Evolutionary conservation across 2,329 filamentous ascomycete genomes (phyloP), one percentile per base, ranked within the genome.

Genomic region (Arthrobotrys entomopaga): DNA sequence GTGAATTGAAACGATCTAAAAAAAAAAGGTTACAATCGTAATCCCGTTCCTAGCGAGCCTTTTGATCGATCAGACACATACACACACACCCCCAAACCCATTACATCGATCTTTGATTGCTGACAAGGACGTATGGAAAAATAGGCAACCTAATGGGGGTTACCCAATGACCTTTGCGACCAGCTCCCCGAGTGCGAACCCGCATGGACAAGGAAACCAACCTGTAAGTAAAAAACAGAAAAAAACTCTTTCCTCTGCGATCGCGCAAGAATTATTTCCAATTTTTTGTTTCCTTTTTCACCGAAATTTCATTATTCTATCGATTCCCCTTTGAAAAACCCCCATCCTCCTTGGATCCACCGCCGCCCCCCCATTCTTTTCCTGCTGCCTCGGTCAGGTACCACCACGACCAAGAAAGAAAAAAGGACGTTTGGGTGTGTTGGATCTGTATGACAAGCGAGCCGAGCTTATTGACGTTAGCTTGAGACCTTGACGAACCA

Each of bases 181-280:
- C 77, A 87, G 87, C 77, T 88, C 88, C 52, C 87, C 88, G 54
- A 87, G 88, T 74, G 87, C 87, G 46, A 89, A 88, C 46, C 81
- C 80, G 52, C 88, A 87, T 77, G 88, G 88, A 61, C 87, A 88
- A 80, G 86, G 86, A 76, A 85, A 84, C 78, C 84, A 84, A 77
- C 86, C 86, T 80, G 85, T 88, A 84, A 83, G 85, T 84, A 77
- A 19, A 34, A 34, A 34, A 2, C 2, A 2, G 6, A 29, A 34
- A 34, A 34, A 34, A 34, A 34, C 29, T 13, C 42, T 46, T 13
- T 46, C 8, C 16, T 46, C 13, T 13, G 42, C 13, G 42, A 46
- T 29, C 49, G 15, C n/a, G 46, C 4, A 15, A n/a, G 16, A 11
- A 34, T 26, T 11, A 11, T 56, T 8, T 11, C 38, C 26, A 77